These are phyloP conservation scores for Grammothele lineata DNA, from an alignment of 768 basidiomycete genomes.

Conservation along the genomic window DNA sequence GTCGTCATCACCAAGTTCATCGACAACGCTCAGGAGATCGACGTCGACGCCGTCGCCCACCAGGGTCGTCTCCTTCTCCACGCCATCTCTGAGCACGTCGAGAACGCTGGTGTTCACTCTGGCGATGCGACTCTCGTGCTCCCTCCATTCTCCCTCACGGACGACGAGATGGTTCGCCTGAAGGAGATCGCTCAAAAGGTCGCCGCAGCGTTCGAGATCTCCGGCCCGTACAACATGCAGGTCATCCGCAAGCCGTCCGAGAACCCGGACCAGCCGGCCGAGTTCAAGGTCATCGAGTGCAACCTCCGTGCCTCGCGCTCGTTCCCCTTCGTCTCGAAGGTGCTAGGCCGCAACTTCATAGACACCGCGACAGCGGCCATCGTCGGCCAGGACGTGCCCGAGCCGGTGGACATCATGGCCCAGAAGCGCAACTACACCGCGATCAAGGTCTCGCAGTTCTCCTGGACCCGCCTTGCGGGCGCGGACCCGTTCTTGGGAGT, in stretches of 20 bases:
- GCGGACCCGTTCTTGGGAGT: constrained; percentile 97
- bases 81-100: constrained; percentile 96
- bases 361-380: constrained; percentile 90
- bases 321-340: constrained; percentile 99
- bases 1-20: constrained; percentile 99
- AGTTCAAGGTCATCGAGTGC: constrained; percentile 97
- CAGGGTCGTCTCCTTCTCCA: constrained; percentile 90
- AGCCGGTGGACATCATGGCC: constrained; percentile 88
- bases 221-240: constrained; percentile 99
- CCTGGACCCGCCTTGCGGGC: constrained; percentile 93
- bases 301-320: constrained; percentile 96
- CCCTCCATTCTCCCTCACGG: constrained; percentile 81
- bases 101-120: constrained; percentile 98
- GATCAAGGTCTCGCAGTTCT: constrained; percentile 98
- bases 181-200: constrained; percentile 96
- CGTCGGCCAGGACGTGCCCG: constrained; percentile 80
- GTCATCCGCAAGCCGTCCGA: constrained; percentile 79
- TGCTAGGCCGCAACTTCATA: constrained; percentile 95
- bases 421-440: constrained; percentile 86
- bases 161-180: constrained; percentile 76
- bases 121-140: constrained; percentile 97
- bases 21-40: constrained; percentile 95
- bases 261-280: constrained; percentile 47
- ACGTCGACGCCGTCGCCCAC: constrained; percentile 95
- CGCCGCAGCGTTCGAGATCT: constrained; percentile 91